A percentile compares a stretch with the other conserved stretches of the same genome.
Conservation (phyloP, 2,329 filamentous ascomycete species). For the Verticillium albo-atrum region DNA sequence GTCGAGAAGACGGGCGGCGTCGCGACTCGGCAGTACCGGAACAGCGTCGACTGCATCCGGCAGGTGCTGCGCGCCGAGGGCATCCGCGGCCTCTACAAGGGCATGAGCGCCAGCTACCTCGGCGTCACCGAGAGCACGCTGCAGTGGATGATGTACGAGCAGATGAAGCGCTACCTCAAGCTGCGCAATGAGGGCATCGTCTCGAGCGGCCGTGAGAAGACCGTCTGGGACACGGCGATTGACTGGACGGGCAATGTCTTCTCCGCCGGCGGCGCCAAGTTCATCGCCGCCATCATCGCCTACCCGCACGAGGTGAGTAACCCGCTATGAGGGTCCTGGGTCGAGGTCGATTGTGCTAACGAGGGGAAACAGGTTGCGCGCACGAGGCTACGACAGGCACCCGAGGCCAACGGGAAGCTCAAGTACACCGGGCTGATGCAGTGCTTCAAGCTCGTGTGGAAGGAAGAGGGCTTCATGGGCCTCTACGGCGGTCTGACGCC, state of each 20-base stretch:
- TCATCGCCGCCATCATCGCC: constrained; percentile 76
- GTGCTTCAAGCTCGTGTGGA: constrained; percentile 83
- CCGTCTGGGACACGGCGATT: constrained; percentile 68
- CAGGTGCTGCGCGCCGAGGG: constrained; percentile 81
- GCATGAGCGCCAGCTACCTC: constrained; percentile 85
- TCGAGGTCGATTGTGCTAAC: constrained; percentile 3
- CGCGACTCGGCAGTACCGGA: constrained; percentile 68
- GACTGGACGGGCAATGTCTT: constrained; percentile 75
- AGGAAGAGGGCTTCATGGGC: constrained; percentile 80
- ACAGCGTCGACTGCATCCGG: constrained; percentile 81
- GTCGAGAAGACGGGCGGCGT: constrained; percentile 54
- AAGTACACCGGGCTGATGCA: constrained; percentile 89
- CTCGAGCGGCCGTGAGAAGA: constrained; percentile 58
- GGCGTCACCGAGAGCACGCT: constrained; percentile 86
- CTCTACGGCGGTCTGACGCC: constrained; percentile 90
- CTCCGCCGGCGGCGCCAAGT: constrained; percentile 79
- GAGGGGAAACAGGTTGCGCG: constrained; percentile 58
- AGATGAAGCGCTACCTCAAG: constrained; percentile 74
- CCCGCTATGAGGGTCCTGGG: not conserved
- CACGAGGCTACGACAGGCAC: constrained; percentile 80
- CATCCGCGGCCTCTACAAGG: constrained; percentile 77
- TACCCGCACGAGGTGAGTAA: constrained; percentile 85
- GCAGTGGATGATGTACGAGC: constrained; percentile 93
- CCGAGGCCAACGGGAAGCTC: constrained; percentile 62
- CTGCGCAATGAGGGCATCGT: constrained; percentile 55